Evolutionary conservation across 2,329 filamentous ascomycete species (phyloP), one percentile per base, ranked within the genome.

Genomic region (Sporothrix sp.): DNA sequence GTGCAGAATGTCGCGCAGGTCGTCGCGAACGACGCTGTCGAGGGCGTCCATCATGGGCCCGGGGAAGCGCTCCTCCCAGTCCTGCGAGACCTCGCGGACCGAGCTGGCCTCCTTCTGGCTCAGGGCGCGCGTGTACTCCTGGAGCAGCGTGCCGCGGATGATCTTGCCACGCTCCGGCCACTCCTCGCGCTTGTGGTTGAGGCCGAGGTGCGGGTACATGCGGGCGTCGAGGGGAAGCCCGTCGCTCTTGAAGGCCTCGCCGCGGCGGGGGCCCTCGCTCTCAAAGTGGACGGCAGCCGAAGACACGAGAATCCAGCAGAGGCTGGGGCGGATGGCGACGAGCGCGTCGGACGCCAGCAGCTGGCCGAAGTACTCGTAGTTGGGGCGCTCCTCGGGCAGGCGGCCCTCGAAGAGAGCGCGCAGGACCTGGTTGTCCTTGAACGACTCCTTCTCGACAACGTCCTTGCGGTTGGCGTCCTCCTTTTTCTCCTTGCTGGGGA

Each of bases 361-460:
- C 59, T 75, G 71, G 10, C 71, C 71, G 58, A 80, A 81, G 64
- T 81, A 81, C 52, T 79, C 75, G 57, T 80, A 81, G 64, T 81
- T 81, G 43, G 76, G 76, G 57, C 73, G 71, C 58, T 80, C 76
- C 25, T 76, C 72, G 1, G 78, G 77, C 35, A 81, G 68, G 25
- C 73, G 69, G 20, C 72, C 71, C 58, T 81, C 72, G 8, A 78
- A 73, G 30, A 84, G 70, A 8, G 80, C 79, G 51, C 72, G 74
- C 54, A 84, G 67, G n/a, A 82, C 77, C 3, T 78, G 72, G 62
- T 84, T 80, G 52, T 78, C 75, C 65, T 82, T 82, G 69, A 83
- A 79, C 7, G 78, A 81, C 51, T 68, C 67, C n/a, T 64, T 70
- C 60, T 71, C 73, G 23, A 61, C 54, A 7, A 59, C 54, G 25